A percentile compares a stretch with the other conserved stretches of the same genome.
phyloP scores from a whole-genome alignment of 1,139 yeast species.

The Suhomyces maxii region DNA sequence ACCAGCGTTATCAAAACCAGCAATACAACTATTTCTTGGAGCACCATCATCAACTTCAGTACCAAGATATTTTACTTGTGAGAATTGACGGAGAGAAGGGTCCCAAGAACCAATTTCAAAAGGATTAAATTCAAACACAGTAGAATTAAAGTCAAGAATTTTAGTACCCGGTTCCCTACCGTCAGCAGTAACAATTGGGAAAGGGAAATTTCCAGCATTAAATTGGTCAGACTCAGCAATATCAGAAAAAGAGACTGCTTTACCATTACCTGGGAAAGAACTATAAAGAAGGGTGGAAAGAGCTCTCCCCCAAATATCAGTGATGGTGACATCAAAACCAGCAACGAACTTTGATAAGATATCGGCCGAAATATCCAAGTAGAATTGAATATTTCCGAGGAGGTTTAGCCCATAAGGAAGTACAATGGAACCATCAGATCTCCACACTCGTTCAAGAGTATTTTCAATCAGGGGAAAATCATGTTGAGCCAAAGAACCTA shows the following conservation, averaged over 20 bases:
- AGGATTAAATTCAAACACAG: slow-evolving; percentile 24
- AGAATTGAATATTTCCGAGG: slow-evolving; percentile 13
- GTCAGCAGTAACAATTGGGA: slow-evolving; percentile 21
- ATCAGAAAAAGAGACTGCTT: slow-evolving; percentile 30
- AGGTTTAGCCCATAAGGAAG: slow-evolving; percentile 40
- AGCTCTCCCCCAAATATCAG: slow-evolving; percentile 24
- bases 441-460: slow-evolving; percentile 17
- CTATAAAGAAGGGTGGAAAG: slow-evolving; percentile 22
- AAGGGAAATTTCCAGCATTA: slow-evolving; percentile 24
- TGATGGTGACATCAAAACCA: slow-evolving; percentile 18
- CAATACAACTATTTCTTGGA: slow-evolving; percentile 23
- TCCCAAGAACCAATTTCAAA: slow-evolving; percentile 28
- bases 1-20: slow-evolving; percentile 24
- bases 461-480: slow-evolving; percentile 19
- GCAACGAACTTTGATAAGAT: slow-evolving; percentile 16
- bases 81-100: slow-evolving; percentile 19
- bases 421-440: slow-evolving; percentile 38
- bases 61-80: slow-evolving; percentile 38
- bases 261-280: slow-evolving; percentile 16
- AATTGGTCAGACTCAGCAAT: slow-evolving; percentile 23
- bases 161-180: slow-evolving; percentile 20
- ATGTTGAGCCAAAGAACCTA: slow-evolving; percentile 20
- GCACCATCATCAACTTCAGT: slow-evolving; percentile 29
- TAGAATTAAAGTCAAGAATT: slow-evolving; percentile 17
- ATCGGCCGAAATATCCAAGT: slow-evolving; percentile 9